Evolutionary conservation across 2,329 filamentous ascomycete species (phyloP), one percentile per base, ranked within the genome.

Genomic region (Talaromyces atroroseus): DNA sequence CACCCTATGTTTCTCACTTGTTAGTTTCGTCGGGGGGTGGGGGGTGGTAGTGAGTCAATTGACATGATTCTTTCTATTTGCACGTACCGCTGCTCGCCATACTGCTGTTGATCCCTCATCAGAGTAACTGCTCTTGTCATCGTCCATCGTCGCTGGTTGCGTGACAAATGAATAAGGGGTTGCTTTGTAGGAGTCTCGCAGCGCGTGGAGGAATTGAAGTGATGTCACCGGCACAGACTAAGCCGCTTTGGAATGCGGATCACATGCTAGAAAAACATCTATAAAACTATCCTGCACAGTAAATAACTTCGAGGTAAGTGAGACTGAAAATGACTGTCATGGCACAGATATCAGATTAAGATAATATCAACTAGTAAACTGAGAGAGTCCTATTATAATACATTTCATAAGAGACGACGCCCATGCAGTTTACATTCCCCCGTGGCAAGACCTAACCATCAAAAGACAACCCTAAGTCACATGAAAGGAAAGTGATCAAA

Each of bases 1-100:
- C 71, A 63, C 79, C 76, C 83, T 87, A 61, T 36, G 3, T 20
- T 10, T 49, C 36, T 3, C 49, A 38, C 26, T 57, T 11, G 24
- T 57, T 56, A 58, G 49, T 32, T 18, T 38, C 12, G 2, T 8
- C 8, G 6, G 26, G 7, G 21, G 6, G n/a, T 20, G 3, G 34
- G 16, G 6, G 34, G 8, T n/a, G n/a, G n/a, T n/a, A n/a, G n/a
- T n/a, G 34, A 14, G 34, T 2, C 3, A 32, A 32, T 8, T 8
- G 10, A 38, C 16, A 7, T n/a, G 10, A 40, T 40, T 40, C 16
- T 18, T 18, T 14, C n/a, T 40, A 40, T 44, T 18, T 52, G 23
- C 16, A 24, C 47, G 18, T 34, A 54, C 56, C 51, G 51, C 26
- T 10, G 24, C 45, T 58, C 51, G 54, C 46, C 45, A 50, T 36